Evolutionary conservation across 352 stramenopile genomes (phyloP), one percentile per base, ranked within the genome.

Genomic region (Phytophthora crassamura): DNA sequence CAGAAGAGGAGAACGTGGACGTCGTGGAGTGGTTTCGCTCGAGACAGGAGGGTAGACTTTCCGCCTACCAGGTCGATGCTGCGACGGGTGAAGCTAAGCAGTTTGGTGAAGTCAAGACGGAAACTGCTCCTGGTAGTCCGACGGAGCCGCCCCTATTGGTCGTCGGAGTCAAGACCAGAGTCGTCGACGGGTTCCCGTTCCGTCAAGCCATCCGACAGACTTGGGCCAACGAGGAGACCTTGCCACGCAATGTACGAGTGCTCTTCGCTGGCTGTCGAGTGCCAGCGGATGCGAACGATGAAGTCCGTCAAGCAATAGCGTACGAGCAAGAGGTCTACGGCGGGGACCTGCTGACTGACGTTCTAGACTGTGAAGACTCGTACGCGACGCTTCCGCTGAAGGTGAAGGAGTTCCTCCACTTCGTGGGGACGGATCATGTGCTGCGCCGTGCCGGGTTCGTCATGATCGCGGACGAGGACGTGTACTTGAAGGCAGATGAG

Each of bases 401-500:
- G 46, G 76, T 85, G 4, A 84, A 84, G 36, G 71, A 80, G 50
- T 90, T 93, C 45, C 57, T 89, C 45, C 53, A 77, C 32, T 80
- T 76, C 47, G 74, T 75, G 5, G 50, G 43, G 10, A 52, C 49
- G 15, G 52, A 73, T 28, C 53, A 66, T 30, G 48, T 48, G 0
- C 67, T 74, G 7, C 68, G 59, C 8, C 42, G 55, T 16, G 47
- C 70, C 39, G 39, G 38, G n/a, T 89, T 82, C 42, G 52, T 84
- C 7, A 82, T 89, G 74, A 82, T 89, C 14, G 59, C 69, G 2
- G 80, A 89, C 34, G 80, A 89, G 34, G 79, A 88, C 52, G 63
- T 86, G 12, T 88, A 84, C 32, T 35, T 89, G 3, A 72, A 72
- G 18, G 55, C 72, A 7, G 59, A 61, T 20, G 45, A 34, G 4